phyloP scores from a whole-genome alignment of 371 early-diverging fungal species.

The Capillidium rhysosporum region DNA sequence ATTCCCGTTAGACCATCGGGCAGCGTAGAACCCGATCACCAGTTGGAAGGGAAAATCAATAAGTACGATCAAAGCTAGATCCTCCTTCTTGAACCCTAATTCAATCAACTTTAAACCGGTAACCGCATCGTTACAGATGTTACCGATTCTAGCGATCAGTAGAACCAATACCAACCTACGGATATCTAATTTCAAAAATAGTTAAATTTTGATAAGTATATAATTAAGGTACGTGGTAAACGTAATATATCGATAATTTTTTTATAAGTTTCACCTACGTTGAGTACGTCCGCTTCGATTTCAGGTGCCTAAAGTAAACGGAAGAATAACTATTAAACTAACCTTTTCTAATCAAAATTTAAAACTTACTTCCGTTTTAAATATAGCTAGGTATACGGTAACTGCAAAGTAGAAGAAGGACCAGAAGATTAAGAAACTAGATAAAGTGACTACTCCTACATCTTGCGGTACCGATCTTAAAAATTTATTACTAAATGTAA shows the following conservation, averaged over 20 bases:
- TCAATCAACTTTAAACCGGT: conserved; percentile 84
- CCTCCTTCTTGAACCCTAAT: conserved; percentile 84
- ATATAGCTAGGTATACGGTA: conserved; percentile 56
- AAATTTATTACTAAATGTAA: conserved; percentile 57
- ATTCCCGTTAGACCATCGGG: conserved; percentile 76
- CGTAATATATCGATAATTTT: conserved; percentile 52
- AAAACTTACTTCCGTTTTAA: conserved; percentile 34
- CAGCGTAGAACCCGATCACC: conserved; percentile 90
- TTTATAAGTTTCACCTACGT: conserved; percentile 21
- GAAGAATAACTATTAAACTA: neutral
- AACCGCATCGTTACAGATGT: conserved; percentile 84
- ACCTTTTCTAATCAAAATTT: neutral
- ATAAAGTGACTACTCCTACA: conserved; percentile 52
- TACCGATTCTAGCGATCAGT: conserved; percentile 77
- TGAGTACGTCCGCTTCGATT: conserved; percentile 14
- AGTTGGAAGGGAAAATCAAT: conserved; percentile 93
- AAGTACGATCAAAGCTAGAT: conserved; percentile 74
- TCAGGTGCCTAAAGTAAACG: conserved; percentile 11
- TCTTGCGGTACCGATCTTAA: conserved; percentile 46
- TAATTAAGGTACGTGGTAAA: conserved; percentile 32
- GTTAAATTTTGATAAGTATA: neutral
- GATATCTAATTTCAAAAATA: conserved; percentile 34
- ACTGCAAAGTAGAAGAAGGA: conserved; percentile 64
- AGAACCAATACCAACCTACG: conserved; percentile 52
- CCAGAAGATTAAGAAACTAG: conserved; percentile 83